These are phyloP conservation scores for Sugiyamaella mastotermitis DNA, from an alignment of 805 yeast species.

Conservation along the genomic window DNA sequence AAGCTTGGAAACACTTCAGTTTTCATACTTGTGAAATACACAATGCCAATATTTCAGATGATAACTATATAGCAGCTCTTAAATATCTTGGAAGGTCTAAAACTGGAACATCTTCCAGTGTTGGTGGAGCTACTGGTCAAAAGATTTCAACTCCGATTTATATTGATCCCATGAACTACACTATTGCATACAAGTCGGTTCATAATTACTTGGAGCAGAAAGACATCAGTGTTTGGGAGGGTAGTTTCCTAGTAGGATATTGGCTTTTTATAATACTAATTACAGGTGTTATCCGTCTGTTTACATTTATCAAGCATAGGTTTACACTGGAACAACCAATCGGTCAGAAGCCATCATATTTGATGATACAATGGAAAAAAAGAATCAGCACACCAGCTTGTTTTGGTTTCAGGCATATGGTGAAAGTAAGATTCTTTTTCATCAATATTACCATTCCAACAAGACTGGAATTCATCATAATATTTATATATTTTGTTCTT, in stretches of 20 bases:
- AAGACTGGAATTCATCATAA: slow-evolving; percentile 43
- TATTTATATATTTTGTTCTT: slow-evolving; percentile 36
- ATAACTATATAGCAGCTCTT: slow-evolving; percentile 10
- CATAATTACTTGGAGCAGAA: slow-evolving; percentile 21
- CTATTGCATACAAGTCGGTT: slow-evolving; percentile 9
- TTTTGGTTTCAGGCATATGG: slow-evolving; percentile 29
- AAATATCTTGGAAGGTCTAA: slow-evolving; percentile 11
- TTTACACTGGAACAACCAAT: slow-evolving; percentile 20
- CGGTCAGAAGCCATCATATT: slow-evolving; percentile 18
- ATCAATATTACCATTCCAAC: slow-evolving; percentile 39
- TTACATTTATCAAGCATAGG: slow-evolving; percentile 12
- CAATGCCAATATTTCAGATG: slow-evolving; percentile 14
- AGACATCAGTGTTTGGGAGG: slow-evolving; percentile 27
- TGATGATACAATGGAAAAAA: slow-evolving; percentile 22
- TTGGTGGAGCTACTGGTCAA: no score
- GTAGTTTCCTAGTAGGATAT: slow-evolving; percentile 26
- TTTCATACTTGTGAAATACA: slow-evolving; percentile 21
- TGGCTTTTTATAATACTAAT: slow-evolving; percentile 25
- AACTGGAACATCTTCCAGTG: slow-evolving; percentile 2
- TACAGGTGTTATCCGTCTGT: slow-evolving; percentile 10
- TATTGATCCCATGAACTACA: slow-evolving; percentile 8
- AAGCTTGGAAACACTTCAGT: slow-evolving; percentile 29
- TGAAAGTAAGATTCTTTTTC: slow-evolving; percentile 19
- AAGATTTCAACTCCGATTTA: slow-evolving; percentile 9
- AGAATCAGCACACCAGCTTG: slow-evolving; percentile 34